Conservation (phyloP, 2,329 filamentous ascomycete species). For the Colletotrichum plurivorum region DNA sequence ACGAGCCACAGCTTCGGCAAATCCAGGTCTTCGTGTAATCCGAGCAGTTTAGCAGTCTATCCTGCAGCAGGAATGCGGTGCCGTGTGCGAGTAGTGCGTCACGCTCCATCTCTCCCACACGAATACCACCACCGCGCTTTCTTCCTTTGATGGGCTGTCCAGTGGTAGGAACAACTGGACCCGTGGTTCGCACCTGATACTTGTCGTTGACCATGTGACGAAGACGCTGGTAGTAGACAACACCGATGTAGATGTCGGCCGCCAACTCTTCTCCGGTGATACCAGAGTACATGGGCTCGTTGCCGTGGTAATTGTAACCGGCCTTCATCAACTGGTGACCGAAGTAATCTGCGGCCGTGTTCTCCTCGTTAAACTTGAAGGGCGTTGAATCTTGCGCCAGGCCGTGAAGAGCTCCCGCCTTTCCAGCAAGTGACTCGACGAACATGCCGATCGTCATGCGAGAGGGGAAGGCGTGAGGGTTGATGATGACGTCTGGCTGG, state of each 20-base stretch:
- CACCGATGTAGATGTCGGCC: slow-evolving; percentile 95
- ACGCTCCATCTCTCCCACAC: slow-evolving; percentile 99
- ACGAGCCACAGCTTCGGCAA: slow-evolving; percentile 90
- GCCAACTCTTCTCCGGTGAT: slow-evolving; percentile 95
- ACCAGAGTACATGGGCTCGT: slow-evolving; percentile 98
- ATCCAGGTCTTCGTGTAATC: slow-evolving; percentile 93
- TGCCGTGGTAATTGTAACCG: slow-evolving; percentile 98
- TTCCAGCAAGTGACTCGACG: slow-evolving; percentile 95
- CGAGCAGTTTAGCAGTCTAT: slow-evolving; percentile 96
- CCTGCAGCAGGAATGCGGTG: slow-evolving; percentile 93
- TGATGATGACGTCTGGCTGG: slow-evolving; percentile 98
- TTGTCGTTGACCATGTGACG: slow-evolving; percentile 99
- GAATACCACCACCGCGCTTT: slow-evolving; percentile 97
- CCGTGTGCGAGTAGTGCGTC: slow-evolving; percentile 96
- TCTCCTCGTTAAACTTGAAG: slow-evolving; percentile 93
- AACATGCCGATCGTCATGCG: slow-evolving; percentile 99
- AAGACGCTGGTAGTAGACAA: slow-evolving; percentile 98
- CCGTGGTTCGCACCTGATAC: slow-evolving; percentile 97
- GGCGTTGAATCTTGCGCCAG: slow-evolving; percentile 97
- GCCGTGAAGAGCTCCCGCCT: slow-evolving; percentile 93
- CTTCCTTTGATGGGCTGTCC: slow-evolving; percentile 98
- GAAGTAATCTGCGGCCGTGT: slow-evolving; percentile 94
- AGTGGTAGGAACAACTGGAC: slow-evolving; percentile 89
- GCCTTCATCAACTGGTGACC: slow-evolving; percentile 95
- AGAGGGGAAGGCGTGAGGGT: slow-evolving; percentile 98